Conservation (phyloP, 2,329 filamentous ascomycete species). For the Monilinia fructigena region DNA sequence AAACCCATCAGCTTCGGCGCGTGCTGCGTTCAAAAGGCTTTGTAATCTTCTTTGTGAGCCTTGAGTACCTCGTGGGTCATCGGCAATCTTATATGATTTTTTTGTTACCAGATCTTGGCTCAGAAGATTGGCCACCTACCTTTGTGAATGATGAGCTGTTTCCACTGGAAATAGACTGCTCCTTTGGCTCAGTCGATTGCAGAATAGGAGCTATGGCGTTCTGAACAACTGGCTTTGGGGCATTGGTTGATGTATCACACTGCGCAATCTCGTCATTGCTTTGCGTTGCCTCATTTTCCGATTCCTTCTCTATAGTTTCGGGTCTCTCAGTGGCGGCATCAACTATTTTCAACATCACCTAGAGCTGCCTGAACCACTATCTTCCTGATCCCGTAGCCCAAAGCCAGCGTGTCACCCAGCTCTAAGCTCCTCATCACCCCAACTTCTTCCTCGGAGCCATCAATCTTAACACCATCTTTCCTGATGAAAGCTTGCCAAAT, state of each 20-base stretch:
- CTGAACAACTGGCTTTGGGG: background rate
- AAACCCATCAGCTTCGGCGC: conserved; percentile 7
- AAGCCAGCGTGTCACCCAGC: conserved; percentile 14
- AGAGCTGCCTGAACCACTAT: conserved; percentile 6
- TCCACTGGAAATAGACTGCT: background rate
- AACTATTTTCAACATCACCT: conserved; percentile 3
- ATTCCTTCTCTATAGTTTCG: background rate
- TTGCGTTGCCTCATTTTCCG: background rate
- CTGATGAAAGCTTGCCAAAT: conserved; percentile 26
- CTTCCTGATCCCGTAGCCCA: conserved; percentile 24
- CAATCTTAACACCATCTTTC: conserved; percentile 19
- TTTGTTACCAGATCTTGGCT: conserved; percentile 1
- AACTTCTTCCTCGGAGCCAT: conserved; percentile 9
- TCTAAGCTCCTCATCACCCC: conserved; percentile 15
- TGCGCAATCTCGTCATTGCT: background rate
- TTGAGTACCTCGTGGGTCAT: conserved; percentile 12
- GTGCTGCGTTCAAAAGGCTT: conserved; percentile 17
- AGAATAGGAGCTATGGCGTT: background rate
- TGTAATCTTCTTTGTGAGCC: conserved; percentile 16
- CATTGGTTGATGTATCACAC: background rate
- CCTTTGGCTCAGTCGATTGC: conserved; percentile 1
- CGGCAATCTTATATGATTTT: conserved; percentile 20
- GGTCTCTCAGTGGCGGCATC: background rate
- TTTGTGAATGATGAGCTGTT: background rate
- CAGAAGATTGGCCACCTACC: background rate